phyloP scores from a whole-genome alignment of 192 early-diverging fungal genomes.

The Podila clonocystis region DNA sequence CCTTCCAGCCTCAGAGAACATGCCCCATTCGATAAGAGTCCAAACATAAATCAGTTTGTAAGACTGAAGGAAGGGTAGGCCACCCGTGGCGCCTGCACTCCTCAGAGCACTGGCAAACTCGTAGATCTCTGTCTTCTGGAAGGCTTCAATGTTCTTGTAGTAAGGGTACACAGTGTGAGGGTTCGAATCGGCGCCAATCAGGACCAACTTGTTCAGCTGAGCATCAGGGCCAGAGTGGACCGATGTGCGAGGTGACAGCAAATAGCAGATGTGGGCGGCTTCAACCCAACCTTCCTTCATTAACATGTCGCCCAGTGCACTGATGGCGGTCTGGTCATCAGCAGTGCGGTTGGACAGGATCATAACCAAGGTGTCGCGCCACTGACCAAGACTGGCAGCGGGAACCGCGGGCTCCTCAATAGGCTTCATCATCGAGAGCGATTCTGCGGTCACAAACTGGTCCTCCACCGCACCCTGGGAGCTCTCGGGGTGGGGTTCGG shows the following conservation, averaged over 20 bases:
- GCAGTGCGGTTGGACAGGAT: slow-evolving; percentile 88
- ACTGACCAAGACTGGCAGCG: slow-evolving; percentile 60
- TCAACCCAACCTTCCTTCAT: slow-evolving; percentile 57
- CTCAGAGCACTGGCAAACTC: slow-evolving; percentile 75
- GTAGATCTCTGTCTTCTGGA: slow-evolving; percentile 86
- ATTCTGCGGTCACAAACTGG: slow-evolving; percentile 41
- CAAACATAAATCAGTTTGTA: slow-evolving; percentile 89
- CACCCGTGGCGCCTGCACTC: slow-evolving; percentile 53
- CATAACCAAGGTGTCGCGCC: slow-evolving; percentile 80
- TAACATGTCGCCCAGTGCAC: slow-evolving; percentile 83
- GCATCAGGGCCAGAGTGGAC: slow-evolving; percentile 71
- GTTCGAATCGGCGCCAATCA: slow-evolving; percentile 71
- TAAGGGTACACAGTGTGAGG: slow-evolving; percentile 51
- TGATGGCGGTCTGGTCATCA: slow-evolving; percentile 74
- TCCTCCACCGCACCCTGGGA: slow-evolving; percentile 3
- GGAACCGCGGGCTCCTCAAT: slow-evolving; percentile 24
- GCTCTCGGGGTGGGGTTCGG: background rate
- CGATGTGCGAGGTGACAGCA: slow-evolving; percentile 71
- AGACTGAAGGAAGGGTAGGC: slow-evolving; percentile 88
- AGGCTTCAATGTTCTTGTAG: slow-evolving; percentile 63
- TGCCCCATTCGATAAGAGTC: slow-evolving; percentile 85
- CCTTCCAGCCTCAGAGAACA: slow-evolving; percentile 72
- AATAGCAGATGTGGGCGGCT: slow-evolving; percentile 87
- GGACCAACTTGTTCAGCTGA: slow-evolving; percentile 67
- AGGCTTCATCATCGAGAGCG: slow-evolving; percentile 39